Conservation (phyloP, 2,329 filamentous ascomycete species). For the Arthrobotrys iridis region DNA sequence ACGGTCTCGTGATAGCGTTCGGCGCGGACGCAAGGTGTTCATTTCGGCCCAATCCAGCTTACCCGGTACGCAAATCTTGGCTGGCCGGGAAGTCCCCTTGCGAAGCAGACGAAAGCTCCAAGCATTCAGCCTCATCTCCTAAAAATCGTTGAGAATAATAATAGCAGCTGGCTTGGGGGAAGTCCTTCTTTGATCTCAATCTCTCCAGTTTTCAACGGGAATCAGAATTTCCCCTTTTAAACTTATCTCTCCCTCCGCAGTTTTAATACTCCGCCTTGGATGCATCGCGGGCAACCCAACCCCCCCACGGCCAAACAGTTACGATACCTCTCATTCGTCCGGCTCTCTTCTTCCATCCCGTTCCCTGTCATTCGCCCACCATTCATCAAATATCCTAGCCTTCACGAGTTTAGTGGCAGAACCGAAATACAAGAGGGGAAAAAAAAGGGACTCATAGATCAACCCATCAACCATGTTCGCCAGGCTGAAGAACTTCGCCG, state of each 20-base stretch:
- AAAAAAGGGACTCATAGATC: slow-evolving; percentile 18
- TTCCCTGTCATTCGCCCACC: not conserved
- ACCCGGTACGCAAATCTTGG: slow-evolving; percentile 47
- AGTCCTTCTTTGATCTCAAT: not conserved
- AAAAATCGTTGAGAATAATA: slow-evolving; percentile 20
- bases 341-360: slow-evolving; percentile 11
- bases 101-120: slow-evolving; percentile 26
- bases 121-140: slow-evolving; percentile 52
- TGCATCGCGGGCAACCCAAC: slow-evolving; percentile 30
- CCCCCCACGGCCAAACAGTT: not conserved
- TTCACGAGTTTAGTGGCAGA: slow-evolving; percentile 24
- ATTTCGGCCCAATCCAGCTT: slow-evolving; percentile 44
- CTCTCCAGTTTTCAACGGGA: slow-evolving; percentile 30
- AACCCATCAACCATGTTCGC: slow-evolving; percentile 30
- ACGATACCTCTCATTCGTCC: slow-evolving; percentile 12
- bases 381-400: slow-evolving; percentile 14
- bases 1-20: slow-evolving; percentile 20
- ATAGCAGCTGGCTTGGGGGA: too few relatives aligned
- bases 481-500: slow-evolving; percentile 47
- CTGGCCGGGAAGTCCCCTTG: slow-evolving; percentile 37
- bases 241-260: not conserved
- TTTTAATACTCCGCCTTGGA: slow-evolving; percentile 19
- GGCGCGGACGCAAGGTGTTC: slow-evolving; percentile 40
- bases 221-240: slow-evolving; percentile 23
- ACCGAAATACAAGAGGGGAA: too few relatives aligned